Evolutionary conservation across 208 protist genomes (phyloP), one percentile per base, ranked within the genome.

Genomic region (Leishmania mexicana): DNA sequence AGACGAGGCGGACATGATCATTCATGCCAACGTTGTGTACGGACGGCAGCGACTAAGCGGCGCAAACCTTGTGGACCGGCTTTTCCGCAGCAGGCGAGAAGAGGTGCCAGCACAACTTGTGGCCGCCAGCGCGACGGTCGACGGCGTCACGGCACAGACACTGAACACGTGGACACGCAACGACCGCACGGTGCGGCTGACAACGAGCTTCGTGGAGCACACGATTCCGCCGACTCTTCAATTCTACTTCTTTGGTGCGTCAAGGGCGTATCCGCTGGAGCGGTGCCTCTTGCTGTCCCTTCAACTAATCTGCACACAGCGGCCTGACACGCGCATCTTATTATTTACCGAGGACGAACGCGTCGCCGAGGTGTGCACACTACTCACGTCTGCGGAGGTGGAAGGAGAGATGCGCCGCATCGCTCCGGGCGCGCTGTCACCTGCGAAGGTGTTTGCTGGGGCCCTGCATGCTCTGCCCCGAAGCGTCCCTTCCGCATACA

Each of bases 111-210:
- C 95, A 64, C 95, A 98, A 85, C 82, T 98, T 11, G 89, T 98
- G 28, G 95, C 93, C 28, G 92, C 90, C 60, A 96, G 93, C 78
- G 95, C 95, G 24, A 96, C 95, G 38, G 88, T 98, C 51, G 92
- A 98, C 84, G 89, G 93, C 68, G 84, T 86, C 54, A 98, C 95
- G 17, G 95, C 95, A 67, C 93, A 91, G 87, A 88, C 85, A 54
- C 90, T 98, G 35, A 98, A 98, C 86, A 87, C 86, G 62, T 98
- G 93, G 92, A 96, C 91, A 76, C 91, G 93, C 40, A 98, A 98
- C 74, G 95, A 98, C 79, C 93, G 89, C 76, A 93, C 93, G 45
- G 92, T 96, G 80, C 93, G 95, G 64, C 88, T 98, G 35, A 98
- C 95, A 7, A 96, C 95, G 40, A 96, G 93, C 84, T 95, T 98